Base-by-base conservation (phyloP, 192 early-diverging fungal genomes). In the Phlyctochytrium arcticum region DNA sequence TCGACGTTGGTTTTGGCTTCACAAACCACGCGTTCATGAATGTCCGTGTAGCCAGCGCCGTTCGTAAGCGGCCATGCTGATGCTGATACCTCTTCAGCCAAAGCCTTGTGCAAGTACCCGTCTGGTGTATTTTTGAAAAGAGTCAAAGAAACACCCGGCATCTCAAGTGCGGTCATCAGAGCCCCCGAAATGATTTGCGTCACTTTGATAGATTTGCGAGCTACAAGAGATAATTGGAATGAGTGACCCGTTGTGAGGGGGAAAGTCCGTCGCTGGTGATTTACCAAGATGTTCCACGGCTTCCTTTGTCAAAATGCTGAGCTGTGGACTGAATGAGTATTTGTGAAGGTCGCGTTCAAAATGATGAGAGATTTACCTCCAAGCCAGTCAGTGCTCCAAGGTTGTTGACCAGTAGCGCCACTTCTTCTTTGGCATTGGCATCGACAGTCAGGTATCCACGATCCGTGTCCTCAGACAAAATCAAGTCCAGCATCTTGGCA, bases 391-490 rank as follows among this genome's bases (percentile, higher is more conserved):
- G 82, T 2, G 84, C 90, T 4, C 92, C 92, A n/a, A 92, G 74
- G 71, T 93, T 92, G 70, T 93, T 93, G 32, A 92, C 75, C 48
- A 93, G 57, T n/a, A 93, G 60, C n/a, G 85, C 76, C 12, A 89
- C 78, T 3, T 67, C 70, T 5, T 69, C 68, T 3, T 66, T 32
- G 6, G 6, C 19, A 2, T 66, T 32, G 6, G 6, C 19, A 19
- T n/a, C 7, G 7, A 60, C 49, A 2, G 10, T 36, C 17, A 69
- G 62, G 21, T 57, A 77, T 26, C 58, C 29, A 29, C 78, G 68
- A 48, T 79, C 68, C 9, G 44, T 27, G 23, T 88, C 67, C 19
- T 77, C 78, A 42, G 78, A 61, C 9, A 92, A 59, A 54, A 94
- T 76, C 58, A 63, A 48, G 35, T 81, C 74, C 15, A 77, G 51